A percentile compares a stretch with the other conserved stretches of the same genome.
phyloP scores from a whole-genome alignment of 2,329 filamentous ascomycete species.

The Aspergillus sp. region DNA sequence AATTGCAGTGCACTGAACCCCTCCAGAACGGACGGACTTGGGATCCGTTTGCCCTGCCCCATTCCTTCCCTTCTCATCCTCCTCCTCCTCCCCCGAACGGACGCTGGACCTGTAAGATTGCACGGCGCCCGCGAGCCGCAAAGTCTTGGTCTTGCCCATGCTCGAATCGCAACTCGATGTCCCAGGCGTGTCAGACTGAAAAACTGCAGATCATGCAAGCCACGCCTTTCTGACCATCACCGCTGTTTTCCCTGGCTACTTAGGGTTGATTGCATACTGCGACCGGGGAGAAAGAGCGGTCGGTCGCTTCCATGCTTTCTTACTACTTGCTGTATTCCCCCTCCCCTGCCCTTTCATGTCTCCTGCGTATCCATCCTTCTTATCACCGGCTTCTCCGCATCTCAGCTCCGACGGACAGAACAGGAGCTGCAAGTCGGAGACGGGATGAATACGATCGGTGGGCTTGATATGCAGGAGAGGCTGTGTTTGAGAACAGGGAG shows the following conservation, averaged over 20 bases:
- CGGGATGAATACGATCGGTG: not conserved
- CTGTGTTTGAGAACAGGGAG: not conserved
- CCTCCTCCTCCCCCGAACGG: too few relatives aligned
- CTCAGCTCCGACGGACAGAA: not conserved
- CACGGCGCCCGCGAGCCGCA: not conserved
- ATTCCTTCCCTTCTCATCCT: not conserved
- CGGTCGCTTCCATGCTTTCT: not conserved
- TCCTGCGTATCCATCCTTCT: too few relatives aligned
- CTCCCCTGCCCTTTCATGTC: not conserved
- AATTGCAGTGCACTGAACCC: not conserved
- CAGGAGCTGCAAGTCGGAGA: not conserved
- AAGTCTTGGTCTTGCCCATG: slow-evolving; percentile 5
- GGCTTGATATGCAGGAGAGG: not conserved
- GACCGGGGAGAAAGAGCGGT: slow-evolving; percentile 2
- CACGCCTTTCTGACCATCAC: not conserved
- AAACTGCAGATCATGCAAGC: slow-evolving; percentile 7
- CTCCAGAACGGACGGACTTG: not conserved
- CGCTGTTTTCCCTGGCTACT: slow-evolving; percentile 6
- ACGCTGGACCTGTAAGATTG: not conserved
- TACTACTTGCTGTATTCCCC: not conserved
- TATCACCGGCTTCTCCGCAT: not conserved
- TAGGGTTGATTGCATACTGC: not conserved
- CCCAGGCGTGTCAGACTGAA: not conserved
- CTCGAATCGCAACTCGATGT: not conserved
- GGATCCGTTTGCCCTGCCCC: not conserved